phyloP scores from a whole-genome alignment of 768 basidiomycete species.

The Saitozyma sp. region DNA sequence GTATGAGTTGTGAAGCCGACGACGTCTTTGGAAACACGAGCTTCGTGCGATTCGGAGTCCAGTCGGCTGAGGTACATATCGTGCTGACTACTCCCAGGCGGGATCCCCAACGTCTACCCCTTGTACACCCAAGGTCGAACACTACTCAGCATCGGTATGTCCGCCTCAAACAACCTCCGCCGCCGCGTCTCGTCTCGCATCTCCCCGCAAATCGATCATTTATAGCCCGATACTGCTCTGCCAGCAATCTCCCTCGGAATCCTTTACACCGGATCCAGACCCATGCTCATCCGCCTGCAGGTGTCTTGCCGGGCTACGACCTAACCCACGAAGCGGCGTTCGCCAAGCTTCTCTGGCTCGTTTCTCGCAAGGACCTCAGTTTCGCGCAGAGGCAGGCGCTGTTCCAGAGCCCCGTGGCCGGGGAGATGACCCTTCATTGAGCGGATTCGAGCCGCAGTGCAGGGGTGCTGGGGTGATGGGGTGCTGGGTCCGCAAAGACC shows the following conservation, averaged over 20 bases:
- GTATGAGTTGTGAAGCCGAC: background rate
- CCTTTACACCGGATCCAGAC: conserved; percentile 4
- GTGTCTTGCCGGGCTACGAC: conserved; percentile 45
- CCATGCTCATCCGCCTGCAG: background rate
- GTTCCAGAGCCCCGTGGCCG: conserved; percentile 37
- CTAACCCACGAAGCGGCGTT: conserved; percentile 48
- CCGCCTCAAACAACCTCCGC: background rate
- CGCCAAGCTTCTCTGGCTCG: conserved; percentile 45
- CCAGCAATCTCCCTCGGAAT: no score
- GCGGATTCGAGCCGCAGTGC: background rate
- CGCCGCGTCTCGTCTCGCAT: no score
- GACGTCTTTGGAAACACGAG: background rate
- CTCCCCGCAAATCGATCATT: no score
- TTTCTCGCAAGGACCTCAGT: conserved; percentile 35
- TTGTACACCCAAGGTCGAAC: conserved; percentile 44
- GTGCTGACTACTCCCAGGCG: conserved; percentile 14
- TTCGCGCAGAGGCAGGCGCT: conserved; percentile 40
- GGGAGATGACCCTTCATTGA: conserved; percentile 35
- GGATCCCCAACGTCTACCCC: conserved; percentile 43
- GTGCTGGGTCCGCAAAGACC: no score
- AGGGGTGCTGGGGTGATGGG: no score
- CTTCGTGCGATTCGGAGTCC: no score
- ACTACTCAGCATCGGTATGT: conserved; percentile 33
- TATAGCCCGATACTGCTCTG: no score
- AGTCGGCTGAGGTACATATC: no score